phyloP scores from a whole-genome alignment of 129 eudicot species.

The Artemisia annua region DNA sequence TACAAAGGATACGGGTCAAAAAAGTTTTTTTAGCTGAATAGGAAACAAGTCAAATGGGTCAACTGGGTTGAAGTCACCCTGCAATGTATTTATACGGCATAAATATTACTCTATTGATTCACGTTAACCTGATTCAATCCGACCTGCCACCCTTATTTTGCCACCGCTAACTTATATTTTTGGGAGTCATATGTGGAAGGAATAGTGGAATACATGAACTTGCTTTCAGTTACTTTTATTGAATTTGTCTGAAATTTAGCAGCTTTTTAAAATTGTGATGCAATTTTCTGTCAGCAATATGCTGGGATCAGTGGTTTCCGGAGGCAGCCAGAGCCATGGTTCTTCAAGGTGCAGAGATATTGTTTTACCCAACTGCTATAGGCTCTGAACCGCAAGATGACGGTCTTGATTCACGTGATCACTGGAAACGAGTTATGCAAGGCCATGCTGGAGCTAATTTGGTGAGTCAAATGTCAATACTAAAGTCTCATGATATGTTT shows the following conservation, averaged over 20 bases:
- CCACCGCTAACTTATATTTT: neutral
- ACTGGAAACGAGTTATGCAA: slow-evolving; percentile 98
- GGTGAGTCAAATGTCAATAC: slow-evolving; percentile 42
- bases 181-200: neutral
- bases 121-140: too few species aligned
- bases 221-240: slow-evolving; percentile 6
- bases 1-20: too few species aligned
- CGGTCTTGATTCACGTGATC: slow-evolving; percentile 96
- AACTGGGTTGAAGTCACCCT: neutral
- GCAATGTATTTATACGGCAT: neutral
- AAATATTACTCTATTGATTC: neutral
- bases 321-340: slow-evolving; percentile 99
- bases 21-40: neutral
- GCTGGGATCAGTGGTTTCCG: slow-evolving; percentile 99
- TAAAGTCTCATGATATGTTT: neutral
- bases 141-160: neutral
- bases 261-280: neutral
- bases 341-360: slow-evolving; percentile 98
- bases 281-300: slow-evolving; percentile 57
- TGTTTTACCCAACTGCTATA: slow-evolving; percentile 97
- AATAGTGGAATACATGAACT: neutral
- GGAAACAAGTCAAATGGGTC: slow-evolving; percentile 1
- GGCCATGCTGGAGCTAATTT: slow-evolving; percentile 99
- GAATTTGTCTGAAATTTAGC: neutral
- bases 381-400: slow-evolving; percentile 99